Evolutionary conservation across 1,284 basidiomycete genomes (phyloP).

Genomic region (Wallemia mellicola): DNA sequence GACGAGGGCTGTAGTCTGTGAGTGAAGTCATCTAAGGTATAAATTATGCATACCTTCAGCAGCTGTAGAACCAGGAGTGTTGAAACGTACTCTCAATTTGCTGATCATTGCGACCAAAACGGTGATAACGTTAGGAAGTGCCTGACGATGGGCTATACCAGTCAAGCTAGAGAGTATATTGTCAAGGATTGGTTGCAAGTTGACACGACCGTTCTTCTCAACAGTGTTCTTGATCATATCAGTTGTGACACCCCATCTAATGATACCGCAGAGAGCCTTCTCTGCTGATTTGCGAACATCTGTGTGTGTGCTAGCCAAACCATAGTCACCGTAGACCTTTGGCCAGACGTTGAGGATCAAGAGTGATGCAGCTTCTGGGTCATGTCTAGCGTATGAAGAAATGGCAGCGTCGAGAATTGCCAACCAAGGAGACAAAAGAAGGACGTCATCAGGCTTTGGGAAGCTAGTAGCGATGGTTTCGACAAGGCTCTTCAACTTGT

Average conservation of each 20-base stretch:
- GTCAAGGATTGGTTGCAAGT: not conserved
- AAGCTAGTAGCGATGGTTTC: not conserved
- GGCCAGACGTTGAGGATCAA: not conserved
- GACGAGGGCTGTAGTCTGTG: constrained; percentile 37
- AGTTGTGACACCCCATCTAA: not conserved
- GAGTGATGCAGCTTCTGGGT: not conserved
- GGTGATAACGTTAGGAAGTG: constrained; percentile 38
- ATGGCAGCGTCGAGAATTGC: constrained; percentile 4
- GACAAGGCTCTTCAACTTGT: constrained; percentile 7
- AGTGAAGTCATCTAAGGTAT: constrained; percentile 12
- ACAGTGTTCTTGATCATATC: constrained; percentile 2
- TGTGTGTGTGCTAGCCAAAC: constrained; percentile 11
- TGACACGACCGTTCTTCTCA: not conserved
- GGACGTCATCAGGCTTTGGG: not conserved
- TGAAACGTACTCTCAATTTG: constrained; percentile 15
- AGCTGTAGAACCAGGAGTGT: constrained; percentile 7
- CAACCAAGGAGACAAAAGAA: constrained; percentile 7
- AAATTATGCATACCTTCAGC: constrained; percentile 25
- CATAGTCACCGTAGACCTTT: constrained; percentile 1
- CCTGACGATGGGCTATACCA: constrained; percentile 19
- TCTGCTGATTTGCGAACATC: constrained; percentile 23
- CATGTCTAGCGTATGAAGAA: constrained; percentile 7
- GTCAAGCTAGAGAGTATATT: not conserved
- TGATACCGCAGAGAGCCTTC: constrained; percentile 2
- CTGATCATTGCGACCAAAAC: constrained; percentile 23